Percentiles rank a stretch among this genome's conserved stretches.
Conservation (phyloP, 2,329 filamentous ascomycete genomes). For the Epichloe scottii region DNA sequence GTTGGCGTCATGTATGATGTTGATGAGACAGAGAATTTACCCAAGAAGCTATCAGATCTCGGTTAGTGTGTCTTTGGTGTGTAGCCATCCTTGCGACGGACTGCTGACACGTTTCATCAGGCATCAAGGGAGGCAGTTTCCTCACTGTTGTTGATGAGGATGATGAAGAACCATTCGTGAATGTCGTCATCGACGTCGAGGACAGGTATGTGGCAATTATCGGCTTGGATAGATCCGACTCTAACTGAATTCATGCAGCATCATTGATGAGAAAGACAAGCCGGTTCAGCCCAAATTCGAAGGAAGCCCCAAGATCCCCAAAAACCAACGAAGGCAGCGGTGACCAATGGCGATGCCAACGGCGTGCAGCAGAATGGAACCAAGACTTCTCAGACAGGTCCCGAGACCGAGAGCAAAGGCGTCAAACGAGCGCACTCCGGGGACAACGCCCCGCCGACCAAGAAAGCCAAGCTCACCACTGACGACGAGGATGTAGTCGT, state of each 20-base stretch:
- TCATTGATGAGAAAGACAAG: slow-evolving; percentile 33
- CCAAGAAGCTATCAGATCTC: slow-evolving; percentile 66
- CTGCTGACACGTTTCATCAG: slow-evolving; percentile 22
- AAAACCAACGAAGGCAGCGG: slow-evolving; percentile 33
- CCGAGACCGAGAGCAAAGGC: slow-evolving; percentile 17
- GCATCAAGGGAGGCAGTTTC: slow-evolving; percentile 61
- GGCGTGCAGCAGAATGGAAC: slow-evolving; percentile 28
- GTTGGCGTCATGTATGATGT: slow-evolving; percentile 74
- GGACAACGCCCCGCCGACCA: slow-evolving; percentile 28
- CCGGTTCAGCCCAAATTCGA: slow-evolving; percentile 37
- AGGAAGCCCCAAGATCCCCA: slow-evolving; percentile 37
- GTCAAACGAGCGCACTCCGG: slow-evolving; percentile 36
- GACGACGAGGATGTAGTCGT: slow-evolving; percentile 27
- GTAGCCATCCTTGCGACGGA: neutral
- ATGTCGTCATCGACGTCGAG: slow-evolving; percentile 61
- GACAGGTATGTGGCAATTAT: slow-evolving; percentile 37
- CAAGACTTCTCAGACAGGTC: slow-evolving; percentile 22
- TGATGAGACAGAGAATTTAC: slow-evolving; percentile 76
- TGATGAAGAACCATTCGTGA: slow-evolving; percentile 60
- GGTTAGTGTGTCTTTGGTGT: slow-evolving; percentile 29
- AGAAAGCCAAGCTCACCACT: slow-evolving; percentile 34
- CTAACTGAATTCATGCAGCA: slow-evolving; percentile 25
- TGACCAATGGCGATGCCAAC: slow-evolving; percentile 28
- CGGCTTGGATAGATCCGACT: neutral
- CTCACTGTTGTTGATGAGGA: slow-evolving; percentile 79